A percentile compares a stretch with the other conserved stretches of the same genome.
Evolutionary conservation across 495 filamentous ascomycete species (phyloP).

Genomic region (Penicillium cosmopolitanum): DNA sequence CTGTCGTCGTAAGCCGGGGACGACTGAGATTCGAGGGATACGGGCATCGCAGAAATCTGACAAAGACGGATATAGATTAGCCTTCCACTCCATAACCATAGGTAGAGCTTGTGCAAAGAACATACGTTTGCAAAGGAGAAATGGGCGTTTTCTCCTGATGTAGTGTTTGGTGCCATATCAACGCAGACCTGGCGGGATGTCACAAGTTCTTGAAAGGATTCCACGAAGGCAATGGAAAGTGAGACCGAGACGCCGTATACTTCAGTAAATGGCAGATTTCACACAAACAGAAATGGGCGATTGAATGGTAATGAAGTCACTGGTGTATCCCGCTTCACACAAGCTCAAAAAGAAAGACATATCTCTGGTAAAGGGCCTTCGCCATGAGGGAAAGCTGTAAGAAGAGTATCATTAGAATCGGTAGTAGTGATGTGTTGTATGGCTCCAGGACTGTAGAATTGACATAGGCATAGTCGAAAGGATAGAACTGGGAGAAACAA

Average conservation of each 20-base stretch:
- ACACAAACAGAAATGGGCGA: constrained; percentile 31
- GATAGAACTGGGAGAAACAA: constrained; percentile 6
- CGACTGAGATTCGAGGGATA: constrained; percentile 33
- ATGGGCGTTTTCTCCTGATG: constrained; percentile 35
- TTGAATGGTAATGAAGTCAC: constrained; percentile 43
- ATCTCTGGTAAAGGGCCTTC: constrained; percentile 55
- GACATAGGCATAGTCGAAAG: background rate
- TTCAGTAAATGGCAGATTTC: constrained; percentile 29
- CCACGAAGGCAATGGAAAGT: constrained; percentile 21
- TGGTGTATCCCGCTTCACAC: constrained; percentile 52
- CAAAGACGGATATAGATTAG: background rate
- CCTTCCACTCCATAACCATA: background rate
- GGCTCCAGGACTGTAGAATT: background rate
- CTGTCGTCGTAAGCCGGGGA: constrained; percentile 31
- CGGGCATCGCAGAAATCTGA: constrained; percentile 51
- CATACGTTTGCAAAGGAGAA: constrained; percentile 53
- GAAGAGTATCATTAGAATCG: constrained; percentile 11
- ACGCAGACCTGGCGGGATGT: constrained; percentile 18
- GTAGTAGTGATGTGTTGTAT: background rate
- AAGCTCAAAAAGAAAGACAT: constrained; percentile 55
- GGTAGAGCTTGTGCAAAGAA: background rate
- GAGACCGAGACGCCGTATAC: constrained; percentile 24
- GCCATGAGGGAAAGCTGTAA: constrained; percentile 51
- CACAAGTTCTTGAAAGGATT: constrained; percentile 21
- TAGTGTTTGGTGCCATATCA: constrained; percentile 39